Base-by-base conservation (phyloP, 2,329 filamentous ascomycete genomes). In the Didymella arachidicola region DNA sequence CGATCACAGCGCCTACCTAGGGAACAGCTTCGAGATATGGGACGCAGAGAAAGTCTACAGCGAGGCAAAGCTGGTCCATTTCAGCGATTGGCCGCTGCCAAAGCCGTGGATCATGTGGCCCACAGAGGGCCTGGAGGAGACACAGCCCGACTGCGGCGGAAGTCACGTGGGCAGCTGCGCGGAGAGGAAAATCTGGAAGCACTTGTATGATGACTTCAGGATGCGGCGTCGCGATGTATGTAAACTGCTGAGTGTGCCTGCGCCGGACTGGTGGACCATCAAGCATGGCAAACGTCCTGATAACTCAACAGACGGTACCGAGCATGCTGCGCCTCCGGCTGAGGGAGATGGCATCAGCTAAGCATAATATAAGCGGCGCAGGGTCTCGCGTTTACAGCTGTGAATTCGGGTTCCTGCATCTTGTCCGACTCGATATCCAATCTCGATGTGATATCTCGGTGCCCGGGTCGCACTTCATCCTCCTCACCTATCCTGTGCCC, bases 81-180 rank as follows among this genome's bases (percentile, higher is more conserved):
- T 91, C 71, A 88, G 85, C 12, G 89, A 92, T 68, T 89, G 86
- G 86, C 89, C 89, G 1, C 66, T 90, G 6, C 87, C 88, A 0
- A 91, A 91, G 64, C 86, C 86, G 2, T 87, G 85, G 84, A 73
- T 85, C 48, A 78, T 81, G 77, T 80, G 78, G 77, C 74, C 78
- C 12, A 51, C 69, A 14, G 73, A 79, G 27, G 74, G 77, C 18
- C 62, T 80, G 2, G 69, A 71, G 46, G 78, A 81, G 56, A 76
- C 81, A 62, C 79, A 81, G 71, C 81, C 81, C 1, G 76, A 79
- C 56, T 83, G 81, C 53, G 75, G 69, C 2, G 74, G 72, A 7
- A 57, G 55, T 14, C 62, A 64, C 10, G 64, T 73, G 41, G 70
- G 66, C 12, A 71, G 57, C 6, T 79, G 77, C 60, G 60, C 65